phyloP scores from a whole-genome alignment of 2,329 filamentous ascomycete genomes.

The Zarea fungicola region DNA sequence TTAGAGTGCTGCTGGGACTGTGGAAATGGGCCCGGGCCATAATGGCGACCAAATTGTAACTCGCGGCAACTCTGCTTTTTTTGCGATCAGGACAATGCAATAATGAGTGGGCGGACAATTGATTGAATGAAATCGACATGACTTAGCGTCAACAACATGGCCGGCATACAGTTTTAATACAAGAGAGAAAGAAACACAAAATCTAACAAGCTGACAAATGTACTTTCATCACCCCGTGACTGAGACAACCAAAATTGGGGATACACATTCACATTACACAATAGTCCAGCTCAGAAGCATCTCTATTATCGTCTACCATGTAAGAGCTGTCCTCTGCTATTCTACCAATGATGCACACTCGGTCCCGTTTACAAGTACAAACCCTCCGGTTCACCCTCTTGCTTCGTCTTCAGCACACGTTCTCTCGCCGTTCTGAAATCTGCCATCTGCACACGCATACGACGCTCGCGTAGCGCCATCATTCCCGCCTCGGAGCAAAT shows the following conservation, averaged over 20 bases:
- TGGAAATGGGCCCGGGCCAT: background rate
- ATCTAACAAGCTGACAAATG: too few relatives aligned
- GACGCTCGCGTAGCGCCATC: constrained; percentile 85
- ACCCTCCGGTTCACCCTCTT: constrained; percentile 95
- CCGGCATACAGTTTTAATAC: too few relatives aligned
- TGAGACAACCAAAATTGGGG: too few relatives aligned
- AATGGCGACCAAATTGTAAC: too few relatives aligned
- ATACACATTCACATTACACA: background rate
- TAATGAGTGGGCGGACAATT: too few relatives aligned
- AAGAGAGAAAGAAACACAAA: too few relatives aligned
- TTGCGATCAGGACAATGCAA: too few relatives aligned
- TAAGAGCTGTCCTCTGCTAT: constrained; percentile 8
- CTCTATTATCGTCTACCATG: constrained; percentile 10
- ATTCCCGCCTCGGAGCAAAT: constrained; percentile 97
- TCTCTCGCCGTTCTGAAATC: constrained; percentile 92
- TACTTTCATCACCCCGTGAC: too few relatives aligned
- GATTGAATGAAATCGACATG: too few relatives aligned
- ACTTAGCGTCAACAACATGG: too few relatives aligned
- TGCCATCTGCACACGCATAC: constrained; percentile 98
- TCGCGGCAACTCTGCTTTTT: too few relatives aligned
- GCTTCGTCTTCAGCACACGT: constrained; percentile 96
- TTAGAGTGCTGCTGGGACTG: too few relatives aligned
- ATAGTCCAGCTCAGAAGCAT: background rate
- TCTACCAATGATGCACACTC: constrained; percentile 20
- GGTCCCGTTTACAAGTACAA: constrained; percentile 75